Conservation (phyloP, 2,329 filamentous ascomycete genomes). For the Xylariaceae sp. region DNA sequence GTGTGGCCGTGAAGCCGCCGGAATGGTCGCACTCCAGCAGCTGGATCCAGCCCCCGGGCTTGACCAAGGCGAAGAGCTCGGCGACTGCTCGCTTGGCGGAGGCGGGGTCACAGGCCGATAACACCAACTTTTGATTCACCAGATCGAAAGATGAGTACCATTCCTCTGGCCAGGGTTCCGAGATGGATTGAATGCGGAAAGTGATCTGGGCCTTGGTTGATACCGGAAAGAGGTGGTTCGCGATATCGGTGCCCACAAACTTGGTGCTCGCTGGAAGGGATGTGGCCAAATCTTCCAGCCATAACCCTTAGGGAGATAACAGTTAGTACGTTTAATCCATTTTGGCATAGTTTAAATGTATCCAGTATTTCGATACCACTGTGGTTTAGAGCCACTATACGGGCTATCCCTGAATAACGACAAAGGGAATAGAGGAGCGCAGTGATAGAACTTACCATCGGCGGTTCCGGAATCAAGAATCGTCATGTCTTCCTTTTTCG, state of each 20-base stretch:
- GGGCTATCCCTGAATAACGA: too few species aligned
- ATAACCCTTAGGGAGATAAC: too few species aligned
- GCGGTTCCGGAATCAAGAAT: background rate
- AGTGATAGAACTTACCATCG: background rate
- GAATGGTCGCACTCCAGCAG: conserved; percentile 8
- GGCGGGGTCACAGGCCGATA: background rate
- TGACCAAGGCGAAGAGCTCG: conserved; percentile 1
- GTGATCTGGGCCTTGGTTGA: too few species aligned
- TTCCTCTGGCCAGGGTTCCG: background rate
- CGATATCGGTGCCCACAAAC: conserved; percentile 1
- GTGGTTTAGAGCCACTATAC: too few species aligned
- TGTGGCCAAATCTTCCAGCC: too few species aligned
- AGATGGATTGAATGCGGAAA: background rate
- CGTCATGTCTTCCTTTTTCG: background rate
- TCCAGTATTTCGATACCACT: too few species aligned
- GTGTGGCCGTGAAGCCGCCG: too few species aligned
- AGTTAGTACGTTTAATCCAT: too few species aligned
- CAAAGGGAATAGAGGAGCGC: too few species aligned
- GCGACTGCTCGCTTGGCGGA: background rate
- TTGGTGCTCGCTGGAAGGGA: too few species aligned
- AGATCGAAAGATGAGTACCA: background rate
- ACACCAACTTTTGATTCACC: conserved; percentile 2
- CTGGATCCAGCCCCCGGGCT: conserved; percentile 14
- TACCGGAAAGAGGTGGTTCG: too few species aligned
- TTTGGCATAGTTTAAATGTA: too few species aligned